phyloP scores from a whole-genome alignment of 805 yeast species.

The Vanderwaltozyma yarrowii region DNA sequence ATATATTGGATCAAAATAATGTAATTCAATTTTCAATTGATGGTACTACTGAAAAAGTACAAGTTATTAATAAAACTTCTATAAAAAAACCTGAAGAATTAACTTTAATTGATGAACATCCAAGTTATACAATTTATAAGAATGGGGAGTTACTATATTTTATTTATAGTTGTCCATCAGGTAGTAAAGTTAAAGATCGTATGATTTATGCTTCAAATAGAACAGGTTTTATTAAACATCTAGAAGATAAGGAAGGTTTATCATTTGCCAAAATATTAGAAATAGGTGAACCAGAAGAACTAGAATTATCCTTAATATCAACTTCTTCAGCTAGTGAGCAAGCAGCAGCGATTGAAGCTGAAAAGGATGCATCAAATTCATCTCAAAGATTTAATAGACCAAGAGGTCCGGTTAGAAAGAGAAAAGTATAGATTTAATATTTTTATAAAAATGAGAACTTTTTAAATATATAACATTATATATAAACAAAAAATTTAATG shows the following conservation, averaged over 20 bases:
- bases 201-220: constrained; percentile 87
- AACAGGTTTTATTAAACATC: constrained; percentile 44
- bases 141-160: constrained; percentile 40
- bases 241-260: constrained; percentile 32
- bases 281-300: constrained; percentile 63
- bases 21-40: constrained; percentile 46
- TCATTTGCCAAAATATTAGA: constrained; percentile 44
- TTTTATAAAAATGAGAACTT: background rate
- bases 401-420: constrained; percentile 53
- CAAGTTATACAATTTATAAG: constrained; percentile 50
- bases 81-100: constrained; percentile 24
- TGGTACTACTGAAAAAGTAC: constrained; percentile 37
- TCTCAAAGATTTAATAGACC: constrained; percentile 44
- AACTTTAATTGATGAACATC: constrained; percentile 33
- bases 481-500: background rate
- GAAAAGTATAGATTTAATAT: background rate
- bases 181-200: constrained; percentile 79
- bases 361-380: constrained; percentile 8
- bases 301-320: constrained; percentile 37
- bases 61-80: constrained; percentile 24
- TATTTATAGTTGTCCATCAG: constrained; percentile 82
- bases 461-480: background rate
- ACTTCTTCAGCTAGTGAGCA: constrained; percentile 27
- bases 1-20: constrained; percentile 30
- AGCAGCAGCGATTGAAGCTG: constrained; percentile 16